Percentiles rank a stretch among this genome's conserved stretches.
Evolutionary conservation across 352 stramenopile species (phyloP).

Genomic region (Pythium aristosporum): DNA sequence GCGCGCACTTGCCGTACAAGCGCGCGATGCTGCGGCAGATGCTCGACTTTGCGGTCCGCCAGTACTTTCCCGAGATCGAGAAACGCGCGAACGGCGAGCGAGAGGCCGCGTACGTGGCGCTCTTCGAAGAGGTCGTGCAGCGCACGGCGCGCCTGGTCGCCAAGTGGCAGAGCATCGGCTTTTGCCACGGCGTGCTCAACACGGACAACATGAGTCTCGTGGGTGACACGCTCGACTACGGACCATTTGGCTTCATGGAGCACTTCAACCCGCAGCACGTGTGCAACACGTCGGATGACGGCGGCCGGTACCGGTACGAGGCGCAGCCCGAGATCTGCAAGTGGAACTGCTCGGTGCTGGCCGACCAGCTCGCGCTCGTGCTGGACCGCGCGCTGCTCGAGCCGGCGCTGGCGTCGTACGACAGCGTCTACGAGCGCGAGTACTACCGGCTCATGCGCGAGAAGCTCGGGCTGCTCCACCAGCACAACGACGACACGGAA

Average conservation of each 20-base stretch:
- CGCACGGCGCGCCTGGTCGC: constrained; percentile 82
- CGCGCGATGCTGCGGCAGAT: constrained; percentile 67
- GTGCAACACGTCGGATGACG: constrained; percentile 82
- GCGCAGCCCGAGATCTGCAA: constrained; percentile 84
- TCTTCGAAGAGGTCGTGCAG: constrained; percentile 64
- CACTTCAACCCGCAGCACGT: constrained; percentile 83
- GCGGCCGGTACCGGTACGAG: constrained; percentile 80
- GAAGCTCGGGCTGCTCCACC: constrained; percentile 65
- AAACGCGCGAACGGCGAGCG: constrained; percentile 7
- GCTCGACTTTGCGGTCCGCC: constrained; percentile 74
- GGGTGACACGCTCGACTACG: constrained; percentile 92
- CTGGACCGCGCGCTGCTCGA: constrained; percentile 31
- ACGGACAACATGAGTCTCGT: constrained; percentile 93
- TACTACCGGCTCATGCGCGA: constrained; percentile 57
- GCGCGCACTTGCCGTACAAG: constrained; percentile 64
- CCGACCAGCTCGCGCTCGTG: constrained; percentile 61
- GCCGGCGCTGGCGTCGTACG: constrained; percentile 39
- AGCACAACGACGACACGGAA: constrained; percentile 25
- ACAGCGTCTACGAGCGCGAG: constrained; percentile 50
- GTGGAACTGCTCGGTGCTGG: constrained; percentile 78
- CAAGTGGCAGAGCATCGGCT: constrained; percentile 83
- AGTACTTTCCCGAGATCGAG: constrained; percentile 64
- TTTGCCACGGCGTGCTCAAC: constrained; percentile 92
- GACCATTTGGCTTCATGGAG: constrained; percentile 93
- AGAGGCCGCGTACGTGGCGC: constrained; percentile 32